Evolutionary conservation across 2,329 filamentous ascomycete genomes (phyloP), one percentile per base, ranked within the genome.

Genomic region (Phialophora macrospora): DNA sequence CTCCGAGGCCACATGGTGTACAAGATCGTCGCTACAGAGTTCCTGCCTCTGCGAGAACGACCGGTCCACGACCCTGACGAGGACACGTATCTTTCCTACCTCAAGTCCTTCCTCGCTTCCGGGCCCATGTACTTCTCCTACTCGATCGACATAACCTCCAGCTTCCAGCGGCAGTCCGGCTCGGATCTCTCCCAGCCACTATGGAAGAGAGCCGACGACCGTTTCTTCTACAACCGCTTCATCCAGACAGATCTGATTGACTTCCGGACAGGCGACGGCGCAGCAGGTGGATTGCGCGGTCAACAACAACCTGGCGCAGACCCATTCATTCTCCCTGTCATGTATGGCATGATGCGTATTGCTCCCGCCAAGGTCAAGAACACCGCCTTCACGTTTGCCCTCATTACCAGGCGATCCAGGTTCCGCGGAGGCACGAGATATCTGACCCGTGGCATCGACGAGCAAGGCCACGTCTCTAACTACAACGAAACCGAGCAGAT

Each of bases 401-500:
- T 99, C 58, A 94, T 98, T 73, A 96, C 94, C 28, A 86, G 95
- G 68, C 87, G 95, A 72, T 97, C 93, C 24, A 87, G 96, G 71
- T 89, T 95, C 78, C 87, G 94, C 68, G 93, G 89, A 41, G 95
- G 95, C 52, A 98, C 95, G 17, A 85, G 96, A 75, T 98, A 97
- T 80, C 95, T 99, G 76, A 96, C 95, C 1, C 88, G 95, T 70
- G 95, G 95, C 59, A 87, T 98, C 55, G 94, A 99, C 75, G 93
- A 97, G 70, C 84, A 95, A 68, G 95, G 95, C 26, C 88, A 98
- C 76, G 95, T 95, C n/a, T 92, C 95, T 71, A 99, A 99, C 77
- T 99, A 94, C 84, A 99, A 99, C 76, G 95, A 99, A 82, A 98
- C 95, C 0, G 95, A 99, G 76, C 95, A 99, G 76, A 84, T 95